These are phyloP conservation scores for Botrytis tulipae DNA, from an alignment of 2,329 filamentous ascomycete species.

Conservation along the genomic window DNA sequence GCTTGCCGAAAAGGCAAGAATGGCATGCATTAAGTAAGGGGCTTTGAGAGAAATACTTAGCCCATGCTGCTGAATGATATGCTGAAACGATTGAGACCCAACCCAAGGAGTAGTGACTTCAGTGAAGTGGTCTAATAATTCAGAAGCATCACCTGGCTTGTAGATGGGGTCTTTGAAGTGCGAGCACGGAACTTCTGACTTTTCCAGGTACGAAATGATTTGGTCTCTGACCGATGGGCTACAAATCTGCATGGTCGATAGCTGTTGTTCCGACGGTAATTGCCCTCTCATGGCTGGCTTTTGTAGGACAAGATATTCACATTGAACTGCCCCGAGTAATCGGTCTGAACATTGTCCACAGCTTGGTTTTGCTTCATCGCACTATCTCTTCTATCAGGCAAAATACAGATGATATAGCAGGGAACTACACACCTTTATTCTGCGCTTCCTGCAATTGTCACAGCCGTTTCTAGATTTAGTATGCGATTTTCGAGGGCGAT, in stretches of 20 bases:
- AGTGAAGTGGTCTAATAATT: constrained; percentile 2
- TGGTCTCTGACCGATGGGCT: neutral
- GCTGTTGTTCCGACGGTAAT: neutral
- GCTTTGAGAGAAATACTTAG: constrained; percentile 8
- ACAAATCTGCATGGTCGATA: neutral
- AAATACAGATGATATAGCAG: neutral
- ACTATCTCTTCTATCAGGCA: constrained; percentile 3
- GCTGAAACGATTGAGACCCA: constrained; percentile 11
- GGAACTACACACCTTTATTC: constrained; percentile 13
- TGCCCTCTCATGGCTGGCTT: neutral
- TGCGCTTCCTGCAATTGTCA: constrained; percentile 15
- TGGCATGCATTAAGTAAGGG: constrained; percentile 21
- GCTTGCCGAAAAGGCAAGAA: constrained; percentile 22
- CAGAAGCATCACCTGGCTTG: neutral
- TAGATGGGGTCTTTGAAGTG: neutral
- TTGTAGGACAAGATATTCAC: neutral
- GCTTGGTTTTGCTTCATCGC: constrained; percentile 16
- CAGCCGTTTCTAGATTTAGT: constrained; percentile 18
- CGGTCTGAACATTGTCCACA: constrained; percentile 12
- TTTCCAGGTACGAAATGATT: constrained; percentile 8
- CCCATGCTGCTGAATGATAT: constrained; percentile 17
- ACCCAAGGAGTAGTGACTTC: neutral
- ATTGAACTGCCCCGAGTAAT: neutral
- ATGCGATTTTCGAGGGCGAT: constrained; percentile 9
- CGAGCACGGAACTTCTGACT: neutral